Evolutionary conservation across 1,284 basidiomycete genomes (phyloP).

Genomic region (Cutaneotrichosporon daszewskae): DNA sequence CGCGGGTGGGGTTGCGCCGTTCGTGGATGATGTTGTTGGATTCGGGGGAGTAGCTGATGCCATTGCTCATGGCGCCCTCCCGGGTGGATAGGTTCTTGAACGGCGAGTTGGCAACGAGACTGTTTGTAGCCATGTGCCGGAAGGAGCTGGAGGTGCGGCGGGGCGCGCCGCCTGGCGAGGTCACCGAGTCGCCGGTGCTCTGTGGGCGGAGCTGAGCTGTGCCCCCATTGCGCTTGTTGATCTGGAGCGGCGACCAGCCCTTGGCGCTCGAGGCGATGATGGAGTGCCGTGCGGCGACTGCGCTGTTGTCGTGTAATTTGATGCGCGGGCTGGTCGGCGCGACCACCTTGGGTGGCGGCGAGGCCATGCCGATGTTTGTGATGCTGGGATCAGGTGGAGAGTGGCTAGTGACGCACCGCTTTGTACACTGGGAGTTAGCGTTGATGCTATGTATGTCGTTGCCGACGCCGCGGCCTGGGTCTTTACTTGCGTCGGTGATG

Average conservation of each 20-base stretch:
- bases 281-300: conserved; percentile 27
- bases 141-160: conserved; percentile 74
- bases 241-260: conserved; percentile 49
- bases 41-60: conserved; percentile 23
- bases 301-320: conserved; percentile 10
- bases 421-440: not conserved
- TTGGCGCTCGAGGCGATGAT: conserved; percentile 46
- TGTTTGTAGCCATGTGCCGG: conserved; percentile 71
- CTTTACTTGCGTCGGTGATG: not conserved
- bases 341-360: conserved; percentile 4
- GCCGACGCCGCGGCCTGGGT: no score
- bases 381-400: not conserved
- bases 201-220: conserved; percentile 15
- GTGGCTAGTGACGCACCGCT: not conserved
- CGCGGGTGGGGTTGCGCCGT: conserved; percentile 20
- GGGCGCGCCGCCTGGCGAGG: conserved; percentile 4
- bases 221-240: conserved; percentile 35
- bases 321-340: conserved; percentile 2
- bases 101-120: conserved; percentile 80
- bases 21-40: conserved; percentile 33
- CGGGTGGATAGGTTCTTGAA: conserved; percentile 57
- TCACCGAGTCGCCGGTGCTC: conserved; percentile 14
- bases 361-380: conserved; percentile 2
- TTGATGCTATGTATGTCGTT: no score
- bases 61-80: conserved; percentile 21